These are phyloP conservation scores for Globisporangium cederbergense DNA, from an alignment of 352 stramenopile genomes.

Conservation along the genomic window DNA sequence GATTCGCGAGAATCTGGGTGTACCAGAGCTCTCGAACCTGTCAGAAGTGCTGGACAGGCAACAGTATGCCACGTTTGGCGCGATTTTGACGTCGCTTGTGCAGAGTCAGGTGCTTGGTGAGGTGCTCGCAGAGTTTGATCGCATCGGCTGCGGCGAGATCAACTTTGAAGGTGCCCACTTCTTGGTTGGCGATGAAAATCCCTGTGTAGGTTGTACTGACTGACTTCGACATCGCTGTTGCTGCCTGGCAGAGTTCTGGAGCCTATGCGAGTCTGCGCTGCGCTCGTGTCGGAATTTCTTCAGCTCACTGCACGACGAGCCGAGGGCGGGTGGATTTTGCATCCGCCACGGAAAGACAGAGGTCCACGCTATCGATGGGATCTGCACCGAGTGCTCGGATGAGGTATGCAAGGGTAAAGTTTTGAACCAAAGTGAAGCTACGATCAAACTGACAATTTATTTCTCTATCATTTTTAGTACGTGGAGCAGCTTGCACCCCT, in stretches of 20 bases:
- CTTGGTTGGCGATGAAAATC: neutral
- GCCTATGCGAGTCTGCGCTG: constrained; percentile 37
- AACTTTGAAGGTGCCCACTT: constrained; percentile 43
- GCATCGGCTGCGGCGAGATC: constrained; percentile 44
- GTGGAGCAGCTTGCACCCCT: neutral
- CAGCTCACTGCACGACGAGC: constrained; percentile 34
- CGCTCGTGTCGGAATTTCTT: constrained; percentile 25
- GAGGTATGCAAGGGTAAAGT: constrained; percentile 30
- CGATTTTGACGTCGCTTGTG: constrained; percentile 41
- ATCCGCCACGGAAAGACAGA: constrained; percentile 45
- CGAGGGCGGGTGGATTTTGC: constrained; percentile 43
- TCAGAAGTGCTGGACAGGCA: constrained; percentile 22
- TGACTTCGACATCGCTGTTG: neutral
- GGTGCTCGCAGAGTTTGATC: constrained; percentile 50
- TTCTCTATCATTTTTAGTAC: neutral
- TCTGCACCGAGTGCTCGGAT: constrained; percentile 42
- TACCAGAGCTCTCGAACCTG: constrained; percentile 23
- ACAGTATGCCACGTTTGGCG: constrained; percentile 20
- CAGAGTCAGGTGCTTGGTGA: constrained; percentile 34
- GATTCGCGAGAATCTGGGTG: constrained; percentile 16
- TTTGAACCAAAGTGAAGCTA: too few relatives aligned
- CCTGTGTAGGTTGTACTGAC: neutral
- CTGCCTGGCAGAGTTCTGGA: constrained; percentile 39
- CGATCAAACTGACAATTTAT: neutral
- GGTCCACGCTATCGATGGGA: constrained; percentile 37